These are phyloP conservation scores for Talaromyces islandicus DNA, from an alignment of 2,329 filamentous ascomycete genomes.

Conservation along the genomic window DNA sequence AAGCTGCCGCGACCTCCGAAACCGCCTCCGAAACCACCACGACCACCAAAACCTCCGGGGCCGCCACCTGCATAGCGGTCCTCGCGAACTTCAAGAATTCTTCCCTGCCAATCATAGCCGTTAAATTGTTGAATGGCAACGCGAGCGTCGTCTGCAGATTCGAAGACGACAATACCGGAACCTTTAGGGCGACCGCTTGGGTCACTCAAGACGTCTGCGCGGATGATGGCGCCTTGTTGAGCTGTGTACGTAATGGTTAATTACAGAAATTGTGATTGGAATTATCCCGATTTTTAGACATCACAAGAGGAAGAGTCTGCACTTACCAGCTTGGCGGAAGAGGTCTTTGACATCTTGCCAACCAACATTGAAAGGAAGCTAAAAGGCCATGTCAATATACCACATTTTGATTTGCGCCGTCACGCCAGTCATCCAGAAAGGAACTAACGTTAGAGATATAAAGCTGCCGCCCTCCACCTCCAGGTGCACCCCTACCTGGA, in stretches of 20 bases:
- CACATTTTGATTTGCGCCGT: neutral
- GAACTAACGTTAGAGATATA: conserved; percentile 95
- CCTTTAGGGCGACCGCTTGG: conserved; percentile 92
- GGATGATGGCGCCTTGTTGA: conserved; percentile 70
- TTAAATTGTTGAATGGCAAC: conserved; percentile 98
- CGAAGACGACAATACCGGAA: conserved; percentile 94
- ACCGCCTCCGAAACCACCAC: conserved; percentile 28
- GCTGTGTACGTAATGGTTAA: conserved; percentile 32
- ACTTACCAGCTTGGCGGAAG: conserved; percentile 94
- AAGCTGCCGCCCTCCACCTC: conserved; percentile 74
- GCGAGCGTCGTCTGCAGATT: conserved; percentile 87
- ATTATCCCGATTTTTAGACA: neutral
- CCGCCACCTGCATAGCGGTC: conserved; percentile 74
- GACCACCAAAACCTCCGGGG: conserved; percentile 32
- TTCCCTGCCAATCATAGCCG: conserved; percentile 97
- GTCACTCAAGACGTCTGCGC: conserved; percentile 89
- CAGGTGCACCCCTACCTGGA: conserved; percentile 44
- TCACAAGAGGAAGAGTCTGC: conserved; percentile 8
- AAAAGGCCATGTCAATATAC: conserved; percentile 15
- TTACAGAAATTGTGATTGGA: conserved; percentile 14
- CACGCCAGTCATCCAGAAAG: conserved; percentile 22
- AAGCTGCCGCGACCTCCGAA: conserved; percentile 40
- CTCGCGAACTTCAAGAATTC: conserved; percentile 87
- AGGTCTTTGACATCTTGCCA: conserved; percentile 99
- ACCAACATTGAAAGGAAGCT: conserved; percentile 96